Base-by-base conservation (phyloP, 768 basidiomycete species). In the Ramaria rubella region DNA sequence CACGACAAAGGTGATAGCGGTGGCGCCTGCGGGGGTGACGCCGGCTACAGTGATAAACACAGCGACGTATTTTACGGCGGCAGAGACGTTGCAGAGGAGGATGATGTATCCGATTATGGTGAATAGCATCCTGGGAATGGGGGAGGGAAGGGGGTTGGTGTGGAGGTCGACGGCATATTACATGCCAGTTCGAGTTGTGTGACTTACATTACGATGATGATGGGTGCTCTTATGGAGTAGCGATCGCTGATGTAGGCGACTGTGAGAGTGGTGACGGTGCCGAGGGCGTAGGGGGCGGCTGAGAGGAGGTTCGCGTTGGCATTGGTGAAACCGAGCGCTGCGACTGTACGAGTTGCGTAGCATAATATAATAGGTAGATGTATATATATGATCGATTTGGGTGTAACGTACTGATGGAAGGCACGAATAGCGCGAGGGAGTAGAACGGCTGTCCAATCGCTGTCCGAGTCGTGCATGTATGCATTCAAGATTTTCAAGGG, bases 361-460 rank as follows among this genome's bases (percentile, higher is more conserved):
- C 15, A 6, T 17, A n/a, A n/a, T n/a, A n/a, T n/a, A n/a, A n/a
- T n/a, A n/a, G n/a, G n/a, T n/a, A n/a, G n/a, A n/a, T 5, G 38
- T 42, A 42, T 42, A 14, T 42, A 17, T 19, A 4, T 17, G 19
- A 17, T 23, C 24, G 23, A 31, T 23, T 24, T 27, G 14, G 17
- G 15, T 15, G 15, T 17, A 56, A 36, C 49, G 43, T 49, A 52
- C 75, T 72, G 64, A 75, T 72, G n/a, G 72, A 70, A 1, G 75
- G 75, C 1, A 67, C 65, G 67, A 76, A 75, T 29, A 76, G 60
- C 7, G 64, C 57, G 23, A 67, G 61, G n/a, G 62, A 60, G 67
- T 72, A 74, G 51, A 74, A 69, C 1, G 72, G 71, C 61, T 70
- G 70, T 4, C 70, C 73, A 11, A 69, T 67, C 2, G 72, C 72